phyloP scores from a whole-genome alignment of 2,329 filamentous ascomycete species.

The Penicillium sclerotiorum region DNA sequence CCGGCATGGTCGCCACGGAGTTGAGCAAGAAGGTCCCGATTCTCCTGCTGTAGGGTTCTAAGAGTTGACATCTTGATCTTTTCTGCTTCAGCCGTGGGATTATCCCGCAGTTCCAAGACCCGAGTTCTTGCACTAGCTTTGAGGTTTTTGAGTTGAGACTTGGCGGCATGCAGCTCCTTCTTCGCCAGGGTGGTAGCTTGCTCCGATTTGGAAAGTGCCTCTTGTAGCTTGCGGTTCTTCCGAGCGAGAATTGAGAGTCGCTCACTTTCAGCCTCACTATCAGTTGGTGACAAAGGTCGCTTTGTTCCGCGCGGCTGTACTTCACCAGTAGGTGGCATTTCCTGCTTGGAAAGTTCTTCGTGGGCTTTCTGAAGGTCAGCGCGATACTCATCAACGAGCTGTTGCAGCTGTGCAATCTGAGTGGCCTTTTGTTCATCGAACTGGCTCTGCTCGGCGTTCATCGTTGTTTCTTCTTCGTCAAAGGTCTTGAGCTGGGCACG shows the following conservation, averaged over 20 bases:
- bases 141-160: constrained; percentile 70
- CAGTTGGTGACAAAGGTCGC: constrained; percentile 62
- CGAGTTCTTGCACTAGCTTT: constrained; percentile 74
- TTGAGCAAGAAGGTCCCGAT: constrained; percentile 76
- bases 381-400: constrained; percentile 85
- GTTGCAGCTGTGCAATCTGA: constrained; percentile 79
- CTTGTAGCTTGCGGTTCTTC: constrained; percentile 83
- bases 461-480: constrained; percentile 83
- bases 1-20: constrained; percentile 56
- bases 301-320: constrained; percentile 59
- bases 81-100: constrained; percentile 85
- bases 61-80: constrained; percentile 82
- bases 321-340: constrained; percentile 50
- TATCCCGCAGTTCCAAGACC: constrained; percentile 83
- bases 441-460: constrained; percentile 69
- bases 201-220: constrained; percentile 70
- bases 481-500: constrained; percentile 88
- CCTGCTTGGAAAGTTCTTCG: constrained; percentile 69
- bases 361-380: constrained; percentile 75
- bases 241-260: constrained; percentile 81
- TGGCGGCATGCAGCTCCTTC: constrained; percentile 71
- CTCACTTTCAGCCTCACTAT: constrained; percentile 61
- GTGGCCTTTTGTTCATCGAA: constrained; percentile 74
- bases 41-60: constrained; percentile 76
- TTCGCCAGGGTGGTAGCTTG: constrained; percentile 71